These are phyloP conservation scores for Colletotrichum karsti DNA, from an alignment of 2,329 filamentous ascomycete genomes.

Conservation along the genomic window DNA sequence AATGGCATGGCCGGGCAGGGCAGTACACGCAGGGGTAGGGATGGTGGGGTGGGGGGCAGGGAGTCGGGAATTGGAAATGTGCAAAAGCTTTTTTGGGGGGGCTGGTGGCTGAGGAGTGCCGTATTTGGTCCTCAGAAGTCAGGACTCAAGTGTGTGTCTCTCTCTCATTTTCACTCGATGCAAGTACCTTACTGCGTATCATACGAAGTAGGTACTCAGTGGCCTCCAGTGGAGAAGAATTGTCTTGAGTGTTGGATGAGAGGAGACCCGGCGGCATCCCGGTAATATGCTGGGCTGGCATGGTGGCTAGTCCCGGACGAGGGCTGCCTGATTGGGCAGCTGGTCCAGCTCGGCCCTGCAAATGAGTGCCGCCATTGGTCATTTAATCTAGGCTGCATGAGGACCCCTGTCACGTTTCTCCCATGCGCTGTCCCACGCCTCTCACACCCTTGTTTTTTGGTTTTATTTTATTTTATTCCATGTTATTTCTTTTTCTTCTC, in stretches of 20 bases:
- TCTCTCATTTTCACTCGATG: too few relatives aligned
- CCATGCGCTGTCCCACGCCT: slow-evolving; percentile 56
- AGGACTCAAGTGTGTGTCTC: background rate
- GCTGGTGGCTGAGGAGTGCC: slow-evolving; percentile 7
- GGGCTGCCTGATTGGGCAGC: slow-evolving; percentile 59
- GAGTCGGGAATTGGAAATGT: slow-evolving; percentile 16
- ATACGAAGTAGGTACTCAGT: too few relatives aligned
- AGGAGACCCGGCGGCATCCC: slow-evolving; percentile 31
- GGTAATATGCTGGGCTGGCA: slow-evolving; percentile 44
- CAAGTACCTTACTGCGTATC: too few relatives aligned
- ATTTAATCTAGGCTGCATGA: slow-evolving; percentile 59
- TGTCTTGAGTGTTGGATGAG: slow-evolving; percentile 6
- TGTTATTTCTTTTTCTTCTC: background rate
- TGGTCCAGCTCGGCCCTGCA: slow-evolving; percentile 50
- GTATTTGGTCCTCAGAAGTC: background rate
- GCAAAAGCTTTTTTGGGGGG: slow-evolving; percentile 9
- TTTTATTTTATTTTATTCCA: background rate
- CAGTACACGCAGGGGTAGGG: background rate
- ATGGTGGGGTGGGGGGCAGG: slow-evolving; percentile 4
- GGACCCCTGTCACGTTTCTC: slow-evolving; percentile 59
- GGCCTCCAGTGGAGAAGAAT: background rate
- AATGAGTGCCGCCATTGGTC: slow-evolving; percentile 54
- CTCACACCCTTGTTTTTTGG: background rate
- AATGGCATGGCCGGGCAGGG: background rate
- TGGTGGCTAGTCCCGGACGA: slow-evolving; percentile 55